These are phyloP conservation scores for Rhizopogon vesiculosus DNA, from an alignment of 768 basidiomycete species.

Conservation along the genomic window DNA sequence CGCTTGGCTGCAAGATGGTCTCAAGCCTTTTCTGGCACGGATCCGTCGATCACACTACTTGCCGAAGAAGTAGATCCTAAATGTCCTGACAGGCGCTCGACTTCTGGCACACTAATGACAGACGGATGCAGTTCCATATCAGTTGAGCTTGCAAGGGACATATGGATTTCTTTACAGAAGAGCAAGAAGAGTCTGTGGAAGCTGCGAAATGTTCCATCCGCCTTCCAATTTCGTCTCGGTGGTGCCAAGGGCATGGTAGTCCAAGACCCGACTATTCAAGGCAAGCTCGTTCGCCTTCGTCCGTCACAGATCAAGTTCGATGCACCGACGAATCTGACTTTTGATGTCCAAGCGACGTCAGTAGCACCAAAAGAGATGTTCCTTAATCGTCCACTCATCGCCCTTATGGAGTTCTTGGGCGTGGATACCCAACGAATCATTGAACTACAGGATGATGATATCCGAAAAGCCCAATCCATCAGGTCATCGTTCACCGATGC, in stretches of 20 bases:
- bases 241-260: slow-evolving; percentile 48
- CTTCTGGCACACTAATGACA: slow-evolving; percentile 34
- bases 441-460: slow-evolving; percentile 32
- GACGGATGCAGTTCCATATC: slow-evolving; percentile 51
- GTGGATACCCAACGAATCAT: slow-evolving; percentile 30
- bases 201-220: slow-evolving; percentile 29
- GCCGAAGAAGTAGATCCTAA: slow-evolving; percentile 28
- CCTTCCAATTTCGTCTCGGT: slow-evolving; percentile 39
- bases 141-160: slow-evolving; percentile 24
- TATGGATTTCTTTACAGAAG: slow-evolving; percentile 31
- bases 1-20: slow-evolving; percentile 47
- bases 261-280: slow-evolving; percentile 33
- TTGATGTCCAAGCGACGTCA: slow-evolving; percentile 48
- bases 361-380: slow-evolving; percentile 36
- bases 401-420: slow-evolving; percentile 42
- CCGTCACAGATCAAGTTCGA: slow-evolving; percentile 66
- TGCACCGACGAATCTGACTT: slow-evolving; percentile 35
- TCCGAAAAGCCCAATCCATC: slow-evolving; percentile 31
- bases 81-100: slow-evolving; percentile 23
- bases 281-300: slow-evolving; percentile 33
- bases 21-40: slow-evolving; percentile 50
- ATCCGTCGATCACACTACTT: slow-evolving; percentile 37
- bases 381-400: slow-evolving; percentile 44
- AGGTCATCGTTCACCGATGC: slow-evolving; percentile 29
- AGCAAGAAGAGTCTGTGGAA: slow-evolving; percentile 11